Evolutionary conservation across 352 stramenopile genomes (phyloP).

Genomic region (Halophytophthora batemanensis): DNA sequence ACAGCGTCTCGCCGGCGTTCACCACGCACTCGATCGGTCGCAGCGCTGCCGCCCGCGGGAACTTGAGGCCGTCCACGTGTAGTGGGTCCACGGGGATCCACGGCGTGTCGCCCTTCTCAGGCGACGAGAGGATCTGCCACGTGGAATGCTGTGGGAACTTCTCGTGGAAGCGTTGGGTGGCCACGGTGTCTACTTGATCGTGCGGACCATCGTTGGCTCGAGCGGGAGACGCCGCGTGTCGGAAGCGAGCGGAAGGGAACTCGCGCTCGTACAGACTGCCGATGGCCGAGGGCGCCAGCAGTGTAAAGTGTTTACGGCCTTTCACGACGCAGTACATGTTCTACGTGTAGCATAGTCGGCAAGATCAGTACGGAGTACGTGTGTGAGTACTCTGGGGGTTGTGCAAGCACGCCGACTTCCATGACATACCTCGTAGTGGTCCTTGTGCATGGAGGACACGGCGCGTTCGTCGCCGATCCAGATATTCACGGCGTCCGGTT

Average conservation of each 20-base stretch:
- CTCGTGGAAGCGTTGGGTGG: constrained; percentile 47
- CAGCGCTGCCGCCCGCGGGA: constrained; percentile 49
- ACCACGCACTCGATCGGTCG: constrained; percentile 67
- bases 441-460: constrained; percentile 96
- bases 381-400: neutral
- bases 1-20: constrained; percentile 66
- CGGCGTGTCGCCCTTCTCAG: constrained; percentile 52
- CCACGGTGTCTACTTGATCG: constrained; percentile 19
- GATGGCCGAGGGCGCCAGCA: constrained; percentile 87
- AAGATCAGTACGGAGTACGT: constrained; percentile 1
- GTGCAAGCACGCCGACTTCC: neutral
- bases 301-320: constrained; percentile 94
- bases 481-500: constrained; percentile 92
- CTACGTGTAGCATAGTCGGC: constrained; percentile 27
- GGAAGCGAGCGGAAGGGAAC: constrained; percentile 62
- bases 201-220: constrained; percentile 9
- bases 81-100: constrained; percentile 84
- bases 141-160: constrained; percentile 42
- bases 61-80: constrained; percentile 48
- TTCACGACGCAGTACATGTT: constrained; percentile 98
- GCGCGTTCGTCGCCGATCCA: constrained; percentile 97
- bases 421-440: constrained; percentile 92
- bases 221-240: constrained; percentile 24
- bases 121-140: constrained; percentile 48
- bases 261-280: constrained; percentile 88